Evolutionary conservation across 2,329 filamentous ascomycete genomes (phyloP).

Genomic region (Niveomyces coronatus): DNA sequence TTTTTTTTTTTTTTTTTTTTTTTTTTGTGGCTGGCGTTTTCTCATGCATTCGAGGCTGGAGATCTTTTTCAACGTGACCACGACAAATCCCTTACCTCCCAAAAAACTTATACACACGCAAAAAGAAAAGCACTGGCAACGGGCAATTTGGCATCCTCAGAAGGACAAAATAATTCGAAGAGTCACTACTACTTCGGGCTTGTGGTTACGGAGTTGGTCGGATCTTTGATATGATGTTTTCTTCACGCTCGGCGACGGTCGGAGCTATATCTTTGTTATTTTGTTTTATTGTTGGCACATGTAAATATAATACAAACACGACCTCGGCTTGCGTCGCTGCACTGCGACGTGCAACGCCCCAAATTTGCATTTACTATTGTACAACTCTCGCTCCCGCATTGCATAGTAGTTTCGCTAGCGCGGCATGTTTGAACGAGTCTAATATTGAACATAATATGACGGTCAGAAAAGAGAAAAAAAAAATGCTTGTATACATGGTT

Average conservation of each 20-base stretch:
- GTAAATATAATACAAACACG: constrained; percentile 8
- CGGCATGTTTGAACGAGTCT: no score
- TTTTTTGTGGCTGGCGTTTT: background rate
- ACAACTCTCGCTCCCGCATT: background rate
- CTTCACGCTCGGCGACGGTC: no score
- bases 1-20: background rate
- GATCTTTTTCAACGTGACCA: constrained; percentile 1
- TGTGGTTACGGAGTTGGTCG: no score
- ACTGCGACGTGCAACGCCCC: no score
- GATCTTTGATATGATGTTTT: no score
- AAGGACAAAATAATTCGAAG: no score
- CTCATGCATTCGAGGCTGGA: background rate
- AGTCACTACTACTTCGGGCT: no score
- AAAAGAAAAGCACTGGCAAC: constrained; percentile 4
- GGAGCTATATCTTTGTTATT: background rate
- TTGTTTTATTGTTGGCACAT: background rate
- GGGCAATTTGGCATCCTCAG: constrained; percentile 1
- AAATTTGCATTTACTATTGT: background rate
- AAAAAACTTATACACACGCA: background rate
- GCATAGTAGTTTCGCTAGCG: no score
- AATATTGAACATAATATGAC: background rate
- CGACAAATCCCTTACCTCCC: no score
- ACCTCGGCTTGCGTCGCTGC: background rate
- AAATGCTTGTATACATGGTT: background rate
- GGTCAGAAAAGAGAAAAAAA: background rate